These are phyloP conservation scores for Globisporangium uncinulatum DNA, from an alignment of 352 stramenopile genomes.

Conservation along the genomic window DNA sequence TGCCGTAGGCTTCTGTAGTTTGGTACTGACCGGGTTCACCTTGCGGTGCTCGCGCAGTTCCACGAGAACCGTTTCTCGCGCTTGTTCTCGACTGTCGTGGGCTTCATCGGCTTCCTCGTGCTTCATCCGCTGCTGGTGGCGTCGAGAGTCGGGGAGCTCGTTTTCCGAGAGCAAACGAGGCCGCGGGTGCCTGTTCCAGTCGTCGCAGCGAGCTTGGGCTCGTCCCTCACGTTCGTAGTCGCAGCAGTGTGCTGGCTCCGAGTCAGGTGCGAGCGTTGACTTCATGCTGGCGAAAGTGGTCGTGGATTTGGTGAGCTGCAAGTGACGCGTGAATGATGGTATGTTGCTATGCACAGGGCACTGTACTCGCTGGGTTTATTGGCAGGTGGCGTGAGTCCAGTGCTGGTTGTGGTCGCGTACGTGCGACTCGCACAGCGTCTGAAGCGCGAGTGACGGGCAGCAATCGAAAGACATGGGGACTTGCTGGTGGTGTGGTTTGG, in stretches of 20 bases:
- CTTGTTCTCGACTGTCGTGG: conserved; percentile 52
- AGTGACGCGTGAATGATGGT: too few relatives aligned
- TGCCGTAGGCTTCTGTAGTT: too few relatives aligned
- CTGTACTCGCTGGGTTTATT: neutral
- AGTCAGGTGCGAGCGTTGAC: conserved; percentile 25
- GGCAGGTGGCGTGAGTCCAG: neutral
- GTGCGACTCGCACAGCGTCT: neutral
- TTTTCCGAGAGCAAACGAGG: conserved; percentile 12
- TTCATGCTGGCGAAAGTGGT: neutral
- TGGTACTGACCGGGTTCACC: neutral
- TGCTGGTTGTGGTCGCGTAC: neutral
- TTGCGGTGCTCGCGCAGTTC: conserved; percentile 20
- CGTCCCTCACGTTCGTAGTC: conserved; percentile 44
- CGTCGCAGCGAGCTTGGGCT: conserved; percentile 33
- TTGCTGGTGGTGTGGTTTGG: neutral
- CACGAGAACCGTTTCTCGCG: conserved; percentile 61
- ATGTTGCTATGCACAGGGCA: neutral
- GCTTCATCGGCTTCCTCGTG: conserved; percentile 64
- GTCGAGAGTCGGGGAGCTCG: conserved; percentile 16
- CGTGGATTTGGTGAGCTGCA: neutral
- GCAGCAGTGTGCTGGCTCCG: conserved; percentile 44
- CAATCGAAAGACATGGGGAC: too few relatives aligned
- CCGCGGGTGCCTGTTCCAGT: conserved; percentile 38
- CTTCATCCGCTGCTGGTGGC: conserved; percentile 28
- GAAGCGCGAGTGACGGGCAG: neutral